These are phyloP conservation scores for Fagopyrum esculentum DNA, from an alignment of 148 eudicot genomes.

Conservation along the genomic window DNA sequence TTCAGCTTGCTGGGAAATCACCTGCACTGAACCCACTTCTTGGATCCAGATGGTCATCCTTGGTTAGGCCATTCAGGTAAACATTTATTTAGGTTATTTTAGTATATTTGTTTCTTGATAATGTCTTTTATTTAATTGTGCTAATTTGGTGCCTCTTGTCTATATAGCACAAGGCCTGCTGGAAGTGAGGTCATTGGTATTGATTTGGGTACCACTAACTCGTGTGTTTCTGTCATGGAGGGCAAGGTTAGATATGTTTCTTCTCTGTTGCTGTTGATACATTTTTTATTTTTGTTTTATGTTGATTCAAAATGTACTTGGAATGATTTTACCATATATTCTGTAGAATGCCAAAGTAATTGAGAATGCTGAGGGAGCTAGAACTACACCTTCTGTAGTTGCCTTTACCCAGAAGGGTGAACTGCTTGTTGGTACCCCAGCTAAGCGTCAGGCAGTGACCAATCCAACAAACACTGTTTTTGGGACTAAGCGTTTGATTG, in stretches of 20 bases:
- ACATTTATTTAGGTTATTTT: background rate
- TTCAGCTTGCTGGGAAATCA: conserved; percentile 59
- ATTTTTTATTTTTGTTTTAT: background rate
- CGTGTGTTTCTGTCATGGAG: conserved; percentile 93
- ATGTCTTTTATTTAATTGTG: background rate
- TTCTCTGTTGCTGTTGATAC: background rate
- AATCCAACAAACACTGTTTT: conserved; percentile 78
- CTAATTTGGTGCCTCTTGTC: background rate
- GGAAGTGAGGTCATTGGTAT: conserved; percentile 95
- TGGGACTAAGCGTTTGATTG: conserved; percentile 86
- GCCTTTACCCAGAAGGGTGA: conserved; percentile 78
- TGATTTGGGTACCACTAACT: conserved; percentile 94
- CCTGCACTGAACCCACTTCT: conserved; percentile 30
- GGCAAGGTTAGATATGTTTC: conserved; percentile 56
- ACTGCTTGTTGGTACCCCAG: conserved; percentile 86
- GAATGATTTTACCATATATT: background rate
- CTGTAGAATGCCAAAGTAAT: conserved; percentile 72
- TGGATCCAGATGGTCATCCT: conserved; percentile 47
- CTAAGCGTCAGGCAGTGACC: conserved; percentile 92
- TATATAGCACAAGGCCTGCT: conserved; percentile 58
- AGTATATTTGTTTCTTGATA: background rate
- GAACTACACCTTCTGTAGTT: conserved; percentile 96
- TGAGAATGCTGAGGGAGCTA: conserved; percentile 91
- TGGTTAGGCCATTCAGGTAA: conserved; percentile 87
- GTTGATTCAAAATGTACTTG: background rate